These are phyloP conservation scores for Penicillium crystallinum DNA, from an alignment of 495 filamentous ascomycete species.

Conservation along the genomic window DNA sequence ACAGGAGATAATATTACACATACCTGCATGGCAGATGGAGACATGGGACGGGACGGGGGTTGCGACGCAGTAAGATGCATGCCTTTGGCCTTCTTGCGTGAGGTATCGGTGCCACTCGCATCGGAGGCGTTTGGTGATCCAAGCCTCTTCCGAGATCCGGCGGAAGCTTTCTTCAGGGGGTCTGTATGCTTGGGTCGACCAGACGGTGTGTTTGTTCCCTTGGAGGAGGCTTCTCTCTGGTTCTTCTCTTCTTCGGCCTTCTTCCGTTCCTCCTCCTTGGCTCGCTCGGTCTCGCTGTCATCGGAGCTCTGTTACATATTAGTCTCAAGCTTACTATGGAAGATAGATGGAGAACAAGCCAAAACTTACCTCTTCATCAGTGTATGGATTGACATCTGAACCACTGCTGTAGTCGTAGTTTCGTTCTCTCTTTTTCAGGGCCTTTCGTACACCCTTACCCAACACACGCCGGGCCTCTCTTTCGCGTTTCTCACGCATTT, in stretches of 20 bases:
- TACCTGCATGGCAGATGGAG: conserved; percentile 38
- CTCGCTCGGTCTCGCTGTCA: conserved; percentile 44
- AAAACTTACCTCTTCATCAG: conserved; percentile 43
- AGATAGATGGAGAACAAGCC: no score
- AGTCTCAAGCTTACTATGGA: neutral
- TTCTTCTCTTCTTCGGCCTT: conserved; percentile 61
- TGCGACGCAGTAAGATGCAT: conserved; percentile 52
- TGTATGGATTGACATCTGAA: conserved; percentile 72
- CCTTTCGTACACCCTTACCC: conserved; percentile 72
- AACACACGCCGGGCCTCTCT: conserved; percentile 60
- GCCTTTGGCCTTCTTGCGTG: conserved; percentile 83
- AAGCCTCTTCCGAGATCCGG: conserved; percentile 65
- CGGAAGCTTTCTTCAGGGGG: conserved; percentile 50
- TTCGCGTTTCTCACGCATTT: conserved; percentile 62
- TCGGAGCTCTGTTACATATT: conserved; percentile 34
- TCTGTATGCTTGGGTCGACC: conserved; percentile 50
- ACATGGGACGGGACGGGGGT: conserved; percentile 52
- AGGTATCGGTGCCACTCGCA: conserved; percentile 82
- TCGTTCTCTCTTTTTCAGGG: conserved; percentile 75
- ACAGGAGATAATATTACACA: conserved; percentile 2
- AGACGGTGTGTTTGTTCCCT: conserved; percentile 71
- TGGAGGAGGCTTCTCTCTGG: conserved; percentile 54
- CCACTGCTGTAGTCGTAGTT: conserved; percentile 78
- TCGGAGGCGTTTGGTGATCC: conserved; percentile 86
- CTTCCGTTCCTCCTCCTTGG: conserved; percentile 65